Conservation (phyloP, 2,329 filamentous ascomycete genomes). For the Amphichorda felina region DNA sequence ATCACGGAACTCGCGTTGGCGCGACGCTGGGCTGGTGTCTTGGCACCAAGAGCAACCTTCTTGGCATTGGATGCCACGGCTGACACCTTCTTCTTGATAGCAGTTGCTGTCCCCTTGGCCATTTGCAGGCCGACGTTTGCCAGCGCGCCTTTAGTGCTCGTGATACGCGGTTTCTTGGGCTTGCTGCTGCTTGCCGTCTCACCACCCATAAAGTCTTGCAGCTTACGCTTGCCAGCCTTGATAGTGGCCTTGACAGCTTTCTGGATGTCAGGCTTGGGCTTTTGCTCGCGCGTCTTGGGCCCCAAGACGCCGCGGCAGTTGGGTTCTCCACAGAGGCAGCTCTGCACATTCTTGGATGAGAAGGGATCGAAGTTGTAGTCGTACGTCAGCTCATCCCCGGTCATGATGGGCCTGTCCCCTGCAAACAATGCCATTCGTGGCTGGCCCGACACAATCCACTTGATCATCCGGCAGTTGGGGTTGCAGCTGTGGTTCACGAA, state of each 20-base stretch:
- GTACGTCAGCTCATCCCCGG: slow-evolving; percentile 91
- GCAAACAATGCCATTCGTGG: slow-evolving; percentile 96
- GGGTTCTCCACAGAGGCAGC: slow-evolving; percentile 48
- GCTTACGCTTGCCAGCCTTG: slow-evolving; percentile 43
- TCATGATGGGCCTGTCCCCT: slow-evolving; percentile 79
- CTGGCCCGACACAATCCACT: slow-evolving; percentile 89
- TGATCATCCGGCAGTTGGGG: slow-evolving; percentile 95
- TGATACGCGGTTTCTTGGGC: slow-evolving; percentile 22
- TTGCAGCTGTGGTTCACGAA: slow-evolving; percentile 98
- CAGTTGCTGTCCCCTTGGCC: slow-evolving; percentile 22
- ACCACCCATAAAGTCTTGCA: slow-evolving; percentile 37
- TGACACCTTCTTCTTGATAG: slow-evolving; percentile 16
- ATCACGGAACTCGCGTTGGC: slow-evolving; percentile 1
- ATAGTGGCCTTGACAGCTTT: slow-evolving; percentile 21
- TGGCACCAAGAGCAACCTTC: slow-evolving; percentile 15
- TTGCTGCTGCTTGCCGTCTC: slow-evolving; percentile 22
- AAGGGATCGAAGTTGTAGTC: slow-evolving; percentile 70
- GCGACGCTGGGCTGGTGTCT: slow-evolving; percentile 10
- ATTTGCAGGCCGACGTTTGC: slow-evolving; percentile 22
- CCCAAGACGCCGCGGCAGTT: slow-evolving; percentile 56
- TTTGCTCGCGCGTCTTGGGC: slow-evolving; percentile 46
- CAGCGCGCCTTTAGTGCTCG: slow-evolving; percentile 20
- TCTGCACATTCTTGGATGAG: slow-evolving; percentile 56
- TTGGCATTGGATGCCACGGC: slow-evolving; percentile 13
- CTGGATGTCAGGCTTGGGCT: slow-evolving; percentile 23